Evolutionary conservation across 2,329 filamentous ascomycete species (phyloP).

Genomic region (Calonectria naviculata): DNA sequence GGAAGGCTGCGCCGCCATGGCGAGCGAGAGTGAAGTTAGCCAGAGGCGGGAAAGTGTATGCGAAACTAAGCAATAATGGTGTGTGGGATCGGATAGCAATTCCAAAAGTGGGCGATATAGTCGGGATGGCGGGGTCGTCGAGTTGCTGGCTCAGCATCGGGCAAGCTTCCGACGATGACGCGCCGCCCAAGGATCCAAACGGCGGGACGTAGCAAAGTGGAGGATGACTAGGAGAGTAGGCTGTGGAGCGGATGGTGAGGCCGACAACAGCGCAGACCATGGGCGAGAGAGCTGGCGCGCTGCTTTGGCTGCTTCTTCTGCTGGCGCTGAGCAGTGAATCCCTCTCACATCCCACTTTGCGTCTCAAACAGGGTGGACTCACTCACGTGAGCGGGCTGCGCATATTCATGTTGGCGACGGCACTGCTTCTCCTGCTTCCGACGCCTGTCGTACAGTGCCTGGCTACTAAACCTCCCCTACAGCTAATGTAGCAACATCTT

Average conservation of each 20-base stretch:
- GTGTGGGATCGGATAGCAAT: slow-evolving; percentile 7
- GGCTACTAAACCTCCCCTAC: background rate
- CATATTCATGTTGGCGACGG: background rate
- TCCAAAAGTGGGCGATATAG: slow-evolving; percentile 16
- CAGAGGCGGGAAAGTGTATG: slow-evolving; percentile 3
- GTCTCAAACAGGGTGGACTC: background rate
- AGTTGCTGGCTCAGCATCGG: background rate
- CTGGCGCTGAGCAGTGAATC: slow-evolving; percentile 8
- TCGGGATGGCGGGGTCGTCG: slow-evolving; percentile 9
- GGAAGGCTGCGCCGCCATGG: slow-evolving; percentile 27
- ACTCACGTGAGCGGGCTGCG: slow-evolving; percentile 13
- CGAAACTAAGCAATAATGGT: background rate
- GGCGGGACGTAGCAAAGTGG: background rate
- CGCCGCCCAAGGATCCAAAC: slow-evolving; percentile 8
- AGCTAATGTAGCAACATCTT: background rate
- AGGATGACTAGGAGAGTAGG: background rate
- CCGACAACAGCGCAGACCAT: background rate
- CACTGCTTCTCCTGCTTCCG: background rate
- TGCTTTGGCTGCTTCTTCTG: background rate
- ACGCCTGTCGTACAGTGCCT: no score
- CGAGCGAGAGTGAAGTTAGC: background rate
- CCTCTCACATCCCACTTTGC: background rate
- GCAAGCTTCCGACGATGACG: slow-evolving; percentile 1
- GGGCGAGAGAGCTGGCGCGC: background rate
- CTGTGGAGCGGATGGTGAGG: background rate